A percentile compares a stretch with the other conserved stretches of the same genome.
phyloP scores from a whole-genome alignment of 306 rosid species.

The Cicer cuneatum region DNA sequence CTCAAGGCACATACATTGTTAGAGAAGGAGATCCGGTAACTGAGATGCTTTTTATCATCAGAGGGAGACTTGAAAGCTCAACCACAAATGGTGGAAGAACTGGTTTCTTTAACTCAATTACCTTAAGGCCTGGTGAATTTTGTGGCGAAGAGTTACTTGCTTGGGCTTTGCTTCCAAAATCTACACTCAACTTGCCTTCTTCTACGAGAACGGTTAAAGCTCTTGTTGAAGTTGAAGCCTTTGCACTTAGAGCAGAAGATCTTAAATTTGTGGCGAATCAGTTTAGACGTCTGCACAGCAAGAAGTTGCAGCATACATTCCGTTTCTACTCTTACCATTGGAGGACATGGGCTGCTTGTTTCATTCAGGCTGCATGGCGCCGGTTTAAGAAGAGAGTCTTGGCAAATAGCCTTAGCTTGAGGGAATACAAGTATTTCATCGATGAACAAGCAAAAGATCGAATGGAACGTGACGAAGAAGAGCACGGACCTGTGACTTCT shows the following conservation, averaged over 20 bases:
- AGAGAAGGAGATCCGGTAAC: conserved; percentile 95
- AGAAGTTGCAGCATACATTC: conserved; percentile 88
- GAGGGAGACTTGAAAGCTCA: conserved; percentile 92
- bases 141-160: conserved; percentile 96
- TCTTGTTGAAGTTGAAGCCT: conserved; percentile 86
- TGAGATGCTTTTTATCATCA: conserved; percentile 86
- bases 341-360: conserved; percentile 97
- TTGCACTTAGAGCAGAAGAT: conserved; percentile 88
- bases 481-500: conserved; percentile 37
- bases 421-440: conserved; percentile 53
- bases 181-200: conserved; percentile 77
- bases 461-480: conserved; percentile 42
- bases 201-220: conserved; percentile 92
- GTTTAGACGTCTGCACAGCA: conserved; percentile 87
- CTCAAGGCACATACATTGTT: conserved; percentile 78
- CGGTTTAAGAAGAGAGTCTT: conserved; percentile 65
- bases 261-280: conserved; percentile 94
- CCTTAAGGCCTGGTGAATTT: conserved; percentile 83
- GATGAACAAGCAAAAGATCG: conserved; percentile 43
- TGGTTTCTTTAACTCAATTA: conserved; percentile 85
- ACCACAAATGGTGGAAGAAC: conserved; percentile 92
- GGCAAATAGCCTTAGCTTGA: conserved; percentile 65
- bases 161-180: conserved; percentile 95
- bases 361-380: conserved; percentile 90
- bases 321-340: conserved; percentile 93